Evolutionary conservation across 345 rosid species (phyloP).

Genomic region (Hibiscus syriacus): DNA sequence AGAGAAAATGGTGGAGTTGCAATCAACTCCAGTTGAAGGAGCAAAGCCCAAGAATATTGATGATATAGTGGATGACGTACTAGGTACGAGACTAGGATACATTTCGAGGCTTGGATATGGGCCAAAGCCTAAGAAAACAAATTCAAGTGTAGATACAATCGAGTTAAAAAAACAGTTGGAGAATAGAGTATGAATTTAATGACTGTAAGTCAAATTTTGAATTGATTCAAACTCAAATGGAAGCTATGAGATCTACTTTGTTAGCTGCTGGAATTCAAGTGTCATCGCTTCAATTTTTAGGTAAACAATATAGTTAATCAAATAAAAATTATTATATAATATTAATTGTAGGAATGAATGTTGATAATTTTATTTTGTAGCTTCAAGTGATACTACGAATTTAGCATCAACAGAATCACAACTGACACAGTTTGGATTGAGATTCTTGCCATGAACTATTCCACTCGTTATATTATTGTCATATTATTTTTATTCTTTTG

Average conservation of each 20-base stretch:
- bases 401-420: no score
- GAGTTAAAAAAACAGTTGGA: background rate
- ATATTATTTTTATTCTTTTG: no score
- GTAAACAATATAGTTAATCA: no score
- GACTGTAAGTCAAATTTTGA: background rate
- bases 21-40: background rate
- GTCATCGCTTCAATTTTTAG: background rate
- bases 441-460: no score
- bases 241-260: background rate
- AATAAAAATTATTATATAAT: no score
- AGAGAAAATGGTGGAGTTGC: background rate
- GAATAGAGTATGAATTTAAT: background rate
- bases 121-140: background rate
- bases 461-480: no score
- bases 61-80: background rate
- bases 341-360: no score
- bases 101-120: background rate
- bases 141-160: background rate
- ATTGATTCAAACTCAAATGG: background rate
- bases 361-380: no score
- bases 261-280: background rate
- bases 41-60: background rate
- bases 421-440: no score
- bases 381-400: no score
- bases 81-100: background rate